A percentile compares a stretch with the other conserved stretches of the same genome.
Evolutionary conservation across 1,284 basidiomycete species (phyloP).

Genomic region (Papiliotrema flavescens): DNA sequence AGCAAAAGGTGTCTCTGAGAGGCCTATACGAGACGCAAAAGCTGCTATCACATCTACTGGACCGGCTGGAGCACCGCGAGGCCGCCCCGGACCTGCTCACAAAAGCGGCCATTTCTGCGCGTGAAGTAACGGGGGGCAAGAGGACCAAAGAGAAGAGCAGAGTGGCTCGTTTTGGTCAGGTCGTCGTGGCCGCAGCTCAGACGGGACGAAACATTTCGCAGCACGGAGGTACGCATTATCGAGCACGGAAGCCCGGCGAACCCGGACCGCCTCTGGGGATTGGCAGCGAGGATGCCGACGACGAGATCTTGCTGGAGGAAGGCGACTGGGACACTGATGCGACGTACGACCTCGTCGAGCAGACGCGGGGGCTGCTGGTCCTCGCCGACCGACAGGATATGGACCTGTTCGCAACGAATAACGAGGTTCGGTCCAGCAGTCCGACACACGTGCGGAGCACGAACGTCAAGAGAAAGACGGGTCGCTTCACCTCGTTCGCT

Average conservation of each 20-base stretch:
- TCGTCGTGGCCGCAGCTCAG: conserved; percentile 17
- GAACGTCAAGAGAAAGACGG: conserved; percentile 21
- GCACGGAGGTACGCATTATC: not conserved
- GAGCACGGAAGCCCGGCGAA: not conserved
- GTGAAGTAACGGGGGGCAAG: conserved; percentile 7
- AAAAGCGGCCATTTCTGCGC: conserved; percentile 25
- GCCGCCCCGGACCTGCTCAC: conserved; percentile 33
- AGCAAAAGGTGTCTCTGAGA: conserved; percentile 2
- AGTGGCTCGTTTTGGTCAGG: conserved; percentile 22
- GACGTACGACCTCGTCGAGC: conserved; percentile 37
- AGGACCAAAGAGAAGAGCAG: conserved; percentile 18
- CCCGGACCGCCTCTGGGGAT: not conserved
- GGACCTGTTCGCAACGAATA: conserved; percentile 24
- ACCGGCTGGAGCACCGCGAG: conserved; percentile 30
- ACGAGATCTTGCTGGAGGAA: conserved; percentile 17
- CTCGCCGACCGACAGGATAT: conserved; percentile 32
- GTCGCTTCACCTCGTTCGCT: conserved; percentile 26
- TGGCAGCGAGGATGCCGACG: conserved; percentile 26
- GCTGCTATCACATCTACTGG: conserved; percentile 35
- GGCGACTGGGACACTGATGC: conserved; percentile 33
- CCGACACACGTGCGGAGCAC: conserved; percentile 7
- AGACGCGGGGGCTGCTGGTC: conserved; percentile 35
- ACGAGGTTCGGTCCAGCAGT: not conserved
- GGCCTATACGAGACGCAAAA: conserved; percentile 42
- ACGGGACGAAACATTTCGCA: conserved; percentile 3